These are phyloP conservation scores for Brassica incana DNA, from an alignment of 345 rosid species.

Conservation along the genomic window DNA sequence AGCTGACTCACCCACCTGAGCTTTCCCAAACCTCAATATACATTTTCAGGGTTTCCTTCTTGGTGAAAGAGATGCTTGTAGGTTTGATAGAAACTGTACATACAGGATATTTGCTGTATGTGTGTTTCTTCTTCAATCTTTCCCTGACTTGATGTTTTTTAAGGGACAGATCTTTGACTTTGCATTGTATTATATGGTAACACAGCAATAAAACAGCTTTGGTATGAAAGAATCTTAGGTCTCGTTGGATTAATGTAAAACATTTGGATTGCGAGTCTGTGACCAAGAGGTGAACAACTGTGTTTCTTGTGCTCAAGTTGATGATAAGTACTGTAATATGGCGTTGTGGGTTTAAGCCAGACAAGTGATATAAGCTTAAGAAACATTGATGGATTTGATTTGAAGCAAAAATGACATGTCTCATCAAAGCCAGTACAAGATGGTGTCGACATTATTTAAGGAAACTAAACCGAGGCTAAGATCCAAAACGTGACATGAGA, in stretches of 20 bases:
- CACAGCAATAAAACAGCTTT: not conserved
- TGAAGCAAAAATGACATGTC: constrained; percentile 15
- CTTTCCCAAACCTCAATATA: not conserved
- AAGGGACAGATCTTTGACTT: constrained; percentile 17
- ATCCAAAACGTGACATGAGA: constrained; percentile 95
- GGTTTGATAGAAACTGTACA: constrained; percentile 14
- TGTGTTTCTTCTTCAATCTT: constrained; percentile 16
- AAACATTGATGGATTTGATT: constrained; percentile 5
- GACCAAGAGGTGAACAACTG: not conserved
- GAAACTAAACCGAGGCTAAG: constrained; percentile 70
- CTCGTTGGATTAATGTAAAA: not conserved
- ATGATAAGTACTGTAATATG: not conserved
- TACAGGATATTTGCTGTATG: constrained; percentile 22
- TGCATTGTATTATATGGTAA: constrained; percentile 10
- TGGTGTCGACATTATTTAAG: not conserved
- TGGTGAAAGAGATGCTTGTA: constrained; percentile 6
- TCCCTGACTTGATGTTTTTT: not conserved
- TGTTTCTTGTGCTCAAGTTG: not conserved
- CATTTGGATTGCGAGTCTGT: not conserved
- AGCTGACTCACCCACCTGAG: constrained; percentile 41
- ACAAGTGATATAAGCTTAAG: not conserved
- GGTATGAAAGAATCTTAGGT: not conserved
- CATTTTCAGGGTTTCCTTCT: not conserved
- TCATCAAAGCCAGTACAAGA: constrained; percentile 24
- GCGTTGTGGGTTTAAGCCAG: not conserved